These are phyloP conservation scores for Ensete glaucum DNA, from an alignment of 176 grass and related monocot genomes.

Conservation along the genomic window DNA sequence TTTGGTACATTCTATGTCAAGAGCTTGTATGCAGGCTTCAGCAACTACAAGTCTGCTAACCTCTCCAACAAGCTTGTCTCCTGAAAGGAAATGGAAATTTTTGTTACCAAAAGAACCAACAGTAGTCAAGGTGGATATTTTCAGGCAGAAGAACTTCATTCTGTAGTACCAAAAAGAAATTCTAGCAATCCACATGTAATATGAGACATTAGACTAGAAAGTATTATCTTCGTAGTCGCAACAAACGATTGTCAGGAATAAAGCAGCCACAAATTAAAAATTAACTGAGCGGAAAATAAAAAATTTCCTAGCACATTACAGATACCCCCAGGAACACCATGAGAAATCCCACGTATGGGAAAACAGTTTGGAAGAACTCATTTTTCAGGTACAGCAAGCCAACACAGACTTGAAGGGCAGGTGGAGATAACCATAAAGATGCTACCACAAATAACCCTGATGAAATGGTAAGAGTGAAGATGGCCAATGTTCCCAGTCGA, in stretches of 20 bases:
- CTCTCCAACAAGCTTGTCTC: conserved; percentile 88
- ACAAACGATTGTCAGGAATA: neutral
- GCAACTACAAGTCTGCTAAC: conserved; percentile 86
- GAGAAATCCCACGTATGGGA: no score
- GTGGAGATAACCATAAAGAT: no score
- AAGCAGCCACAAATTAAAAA: neutral
- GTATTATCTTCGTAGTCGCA: neutral
- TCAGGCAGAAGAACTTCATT: neutral
- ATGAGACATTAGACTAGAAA: neutral
- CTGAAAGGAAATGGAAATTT: conserved; percentile 21
- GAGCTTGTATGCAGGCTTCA: conserved; percentile 91
- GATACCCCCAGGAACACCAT: no score
- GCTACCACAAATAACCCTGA: neutral
- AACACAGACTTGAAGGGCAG: no score
- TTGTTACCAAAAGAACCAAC: neutral
- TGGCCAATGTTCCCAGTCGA: no score
- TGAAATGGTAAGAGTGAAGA: neutral
- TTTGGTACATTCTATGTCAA: conserved; percentile 73
- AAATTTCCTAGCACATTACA: no score
- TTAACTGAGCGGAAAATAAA: no score
- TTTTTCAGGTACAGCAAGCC: no score
- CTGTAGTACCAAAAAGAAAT: no score
- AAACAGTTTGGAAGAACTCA: no score
- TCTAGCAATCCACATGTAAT: no score
- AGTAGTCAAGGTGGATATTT: neutral